Percentiles rank a stretch among this genome's conserved stretches.
phyloP scores from a whole-genome alignment of 257 asterid species.

The Lycium barbarum region DNA sequence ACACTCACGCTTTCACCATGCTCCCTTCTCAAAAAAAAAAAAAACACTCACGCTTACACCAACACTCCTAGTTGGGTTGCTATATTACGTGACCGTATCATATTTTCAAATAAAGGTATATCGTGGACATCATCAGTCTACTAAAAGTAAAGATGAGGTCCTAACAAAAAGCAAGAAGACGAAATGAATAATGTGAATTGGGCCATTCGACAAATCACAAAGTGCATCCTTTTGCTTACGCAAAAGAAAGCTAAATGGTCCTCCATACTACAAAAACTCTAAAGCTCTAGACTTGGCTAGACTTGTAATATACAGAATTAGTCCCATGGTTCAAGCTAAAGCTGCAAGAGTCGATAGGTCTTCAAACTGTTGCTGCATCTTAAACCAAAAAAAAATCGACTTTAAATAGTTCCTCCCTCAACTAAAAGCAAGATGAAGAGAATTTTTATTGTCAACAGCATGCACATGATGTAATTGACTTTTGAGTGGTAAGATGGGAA shows the following conservation, averaged over 20 bases:
- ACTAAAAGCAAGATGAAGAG: not conserved
- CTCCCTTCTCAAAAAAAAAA: no score
- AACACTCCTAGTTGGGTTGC: no score
- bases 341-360: not conserved
- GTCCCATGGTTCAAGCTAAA: not conserved
- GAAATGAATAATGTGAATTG: not conserved
- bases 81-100: no score
- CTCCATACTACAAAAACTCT: not conserved
- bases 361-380: not conserved
- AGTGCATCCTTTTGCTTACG: not conserved
- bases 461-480: slow-evolving; percentile 3
- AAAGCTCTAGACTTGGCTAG: not conserved
- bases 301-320: not conserved
- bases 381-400: not conserved
- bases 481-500: slow-evolving; percentile 8
- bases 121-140: no score
- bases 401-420: not conserved
- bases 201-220: not conserved
- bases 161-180: not conserved
- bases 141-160: not conserved
- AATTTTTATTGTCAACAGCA: not conserved
- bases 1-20: no score
- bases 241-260: not conserved
- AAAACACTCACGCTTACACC: no score
- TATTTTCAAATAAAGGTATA: no score